Evolutionary conservation across 139 green algal genomes (phyloP).

Genomic region (Trebouxia sp.): DNA sequence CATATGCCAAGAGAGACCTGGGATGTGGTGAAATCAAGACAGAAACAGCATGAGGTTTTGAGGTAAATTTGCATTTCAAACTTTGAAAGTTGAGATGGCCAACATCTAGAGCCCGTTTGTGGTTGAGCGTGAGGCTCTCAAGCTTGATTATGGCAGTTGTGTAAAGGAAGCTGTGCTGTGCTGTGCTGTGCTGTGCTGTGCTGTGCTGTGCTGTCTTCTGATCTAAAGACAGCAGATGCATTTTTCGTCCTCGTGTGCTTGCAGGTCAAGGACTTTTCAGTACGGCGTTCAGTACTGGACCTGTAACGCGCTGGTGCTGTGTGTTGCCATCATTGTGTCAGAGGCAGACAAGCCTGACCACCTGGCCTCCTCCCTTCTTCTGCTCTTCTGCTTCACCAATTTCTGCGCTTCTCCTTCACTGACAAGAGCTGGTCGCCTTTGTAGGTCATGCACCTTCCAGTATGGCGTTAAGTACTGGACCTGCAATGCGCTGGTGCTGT

Average conservation of each 20-base stretch:
- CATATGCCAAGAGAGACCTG: not conserved
- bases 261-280: conserved; percentile 8
- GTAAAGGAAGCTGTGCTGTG: no score
- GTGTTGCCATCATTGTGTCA: not conserved
- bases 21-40: not conserved
- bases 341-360: conserved; percentile 4
- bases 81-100: no score
- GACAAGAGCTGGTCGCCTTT: not conserved
- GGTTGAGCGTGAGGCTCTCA: no score
- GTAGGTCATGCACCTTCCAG: conserved; percentile 10
- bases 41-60: not conserved
- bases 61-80: not conserved
- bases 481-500: not conserved
- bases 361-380: not conserved
- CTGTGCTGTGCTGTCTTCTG: no score
- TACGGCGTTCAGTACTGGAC: conserved; percentile 17
- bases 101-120: no score
- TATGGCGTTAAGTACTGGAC: conserved; percentile 22
- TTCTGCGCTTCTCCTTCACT: not conserved
- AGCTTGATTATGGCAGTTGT: no score
- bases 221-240: no score
- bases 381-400: not conserved
- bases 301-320: not conserved
- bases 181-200: no score
- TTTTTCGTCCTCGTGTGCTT: not conserved